phyloP scores from a whole-genome alignment of 805 yeast genomes.

The Pichia occidentalis region DNA sequence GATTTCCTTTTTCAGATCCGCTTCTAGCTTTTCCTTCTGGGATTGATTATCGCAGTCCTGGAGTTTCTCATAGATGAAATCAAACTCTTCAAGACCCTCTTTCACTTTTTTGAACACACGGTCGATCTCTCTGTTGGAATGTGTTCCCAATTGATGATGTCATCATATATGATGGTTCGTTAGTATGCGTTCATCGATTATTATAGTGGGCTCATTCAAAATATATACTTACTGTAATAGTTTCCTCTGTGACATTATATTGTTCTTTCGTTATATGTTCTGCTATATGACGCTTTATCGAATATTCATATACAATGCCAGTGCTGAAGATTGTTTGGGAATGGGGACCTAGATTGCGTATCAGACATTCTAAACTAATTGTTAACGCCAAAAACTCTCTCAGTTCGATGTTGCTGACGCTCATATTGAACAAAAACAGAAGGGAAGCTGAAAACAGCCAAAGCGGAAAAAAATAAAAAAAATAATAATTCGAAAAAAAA shows the following conservation, averaged over 20 bases:
- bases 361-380: too few relatives aligned
- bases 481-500: too few relatives aligned
- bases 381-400: background rate
- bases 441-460: too few relatives aligned
- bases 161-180: background rate
- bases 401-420: background rate
- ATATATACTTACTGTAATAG: constrained; percentile 39
- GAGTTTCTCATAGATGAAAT: constrained; percentile 78
- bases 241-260: constrained; percentile 42
- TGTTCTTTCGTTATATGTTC: too few relatives aligned
- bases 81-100: constrained; percentile 86
- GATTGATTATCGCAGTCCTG: constrained; percentile 74
- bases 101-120: constrained; percentile 85
- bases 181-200: too few relatives aligned
- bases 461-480: too few relatives aligned
- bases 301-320: too few relatives aligned
- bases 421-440: too few relatives aligned
- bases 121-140: constrained; percentile 64
- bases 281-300: too few relatives aligned
- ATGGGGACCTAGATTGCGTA: too few relatives aligned
- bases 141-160: background rate
- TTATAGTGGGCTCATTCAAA: too few relatives aligned
- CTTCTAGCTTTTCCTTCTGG: constrained; percentile 89
- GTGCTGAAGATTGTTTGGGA: too few relatives aligned
- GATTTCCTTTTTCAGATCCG: constrained; percentile 89